Evolutionary conservation across 306 rosid species (phyloP).

Genomic region (Pyrus pyrifolia): DNA sequence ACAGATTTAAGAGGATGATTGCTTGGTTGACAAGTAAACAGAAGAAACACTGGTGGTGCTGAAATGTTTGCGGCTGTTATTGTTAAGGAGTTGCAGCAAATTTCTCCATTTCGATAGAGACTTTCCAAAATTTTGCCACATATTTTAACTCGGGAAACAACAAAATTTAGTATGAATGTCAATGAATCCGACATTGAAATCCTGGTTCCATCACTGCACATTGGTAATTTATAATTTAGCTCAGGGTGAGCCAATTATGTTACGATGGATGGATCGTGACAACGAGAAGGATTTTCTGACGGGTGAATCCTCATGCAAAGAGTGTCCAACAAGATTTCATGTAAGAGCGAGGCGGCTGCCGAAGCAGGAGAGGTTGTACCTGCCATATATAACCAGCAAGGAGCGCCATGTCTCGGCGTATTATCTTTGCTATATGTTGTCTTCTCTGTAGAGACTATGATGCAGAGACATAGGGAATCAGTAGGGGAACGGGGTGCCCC

Average conservation of each 20-base stretch:
- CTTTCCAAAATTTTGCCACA: too few relatives aligned
- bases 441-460: constrained; percentile 89
- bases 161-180: too few relatives aligned
- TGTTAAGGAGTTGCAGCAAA: too few relatives aligned
- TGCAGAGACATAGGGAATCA: constrained; percentile 83
- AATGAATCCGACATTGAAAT: too few relatives aligned
- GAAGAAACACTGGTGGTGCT: too few relatives aligned
- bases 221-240: background rate
- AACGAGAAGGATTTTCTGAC: constrained; percentile 51
- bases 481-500: constrained; percentile 91
- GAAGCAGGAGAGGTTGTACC: constrained; percentile 75
- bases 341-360: constrained; percentile 77
- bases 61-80: too few relatives aligned
- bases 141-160: too few relatives aligned
- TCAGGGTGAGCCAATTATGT: background rate
- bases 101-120: too few relatives aligned
- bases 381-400: constrained; percentile 84
- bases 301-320: constrained; percentile 77
- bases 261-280: background rate
- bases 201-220: too few relatives aligned
- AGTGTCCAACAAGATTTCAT: constrained; percentile 82
- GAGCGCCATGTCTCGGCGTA: constrained; percentile 73
- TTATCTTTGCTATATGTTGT: constrained; percentile 66
- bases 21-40: too few relatives aligned
- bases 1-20: too few relatives aligned